phyloP scores from a whole-genome alignment of 2,329 filamentous ascomycete genomes.

The Aspergillus piperis region DNA sequence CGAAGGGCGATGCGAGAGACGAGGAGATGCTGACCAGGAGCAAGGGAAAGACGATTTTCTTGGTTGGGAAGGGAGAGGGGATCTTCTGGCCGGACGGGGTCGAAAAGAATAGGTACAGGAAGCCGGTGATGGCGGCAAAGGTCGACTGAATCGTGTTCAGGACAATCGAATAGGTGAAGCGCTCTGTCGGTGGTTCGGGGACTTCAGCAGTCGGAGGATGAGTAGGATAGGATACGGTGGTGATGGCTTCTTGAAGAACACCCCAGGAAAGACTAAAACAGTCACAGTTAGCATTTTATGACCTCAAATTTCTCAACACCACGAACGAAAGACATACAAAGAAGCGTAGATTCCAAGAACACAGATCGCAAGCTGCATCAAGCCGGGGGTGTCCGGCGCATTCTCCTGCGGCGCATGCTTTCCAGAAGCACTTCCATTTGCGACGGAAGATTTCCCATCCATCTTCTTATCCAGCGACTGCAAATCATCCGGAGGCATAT shows the following conservation, averaged over 20 bases:
- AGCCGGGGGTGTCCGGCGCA: constrained; percentile 53
- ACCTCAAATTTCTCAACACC: background rate
- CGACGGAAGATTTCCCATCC: constrained; percentile 31
- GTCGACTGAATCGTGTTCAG: constrained; percentile 94
- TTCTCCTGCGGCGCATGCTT: constrained; percentile 27
- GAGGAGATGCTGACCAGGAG: constrained; percentile 83
- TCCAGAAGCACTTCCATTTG: constrained; percentile 25
- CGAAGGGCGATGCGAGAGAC: constrained; percentile 90
- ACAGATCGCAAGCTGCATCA: constrained; percentile 77
- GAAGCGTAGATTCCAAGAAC: constrained; percentile 96
- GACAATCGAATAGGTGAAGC: constrained; percentile 92
- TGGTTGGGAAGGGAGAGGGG: constrained; percentile 70
- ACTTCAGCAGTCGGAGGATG: constrained; percentile 49
- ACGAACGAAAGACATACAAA: constrained; percentile 63
- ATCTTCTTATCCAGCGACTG: constrained; percentile 27
- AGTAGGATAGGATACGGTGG: constrained; percentile 81
- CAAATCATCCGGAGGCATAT: constrained; percentile 35
- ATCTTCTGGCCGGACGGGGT: constrained; percentile 57
- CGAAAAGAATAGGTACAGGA: constrained; percentile 70
- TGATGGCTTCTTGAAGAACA: constrained; percentile 94
- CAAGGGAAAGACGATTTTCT: constrained; percentile 73
- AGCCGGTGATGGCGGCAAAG: constrained; percentile 81
- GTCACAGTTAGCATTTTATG: constrained; percentile 5
- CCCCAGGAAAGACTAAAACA: constrained; percentile 80
- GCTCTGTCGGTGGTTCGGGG: constrained; percentile 54